Percentiles rank a stretch among this genome's conserved stretches.
Conservation (phyloP, 2,329 filamentous ascomycete genomes). For the Neurospora sp. region DNA sequence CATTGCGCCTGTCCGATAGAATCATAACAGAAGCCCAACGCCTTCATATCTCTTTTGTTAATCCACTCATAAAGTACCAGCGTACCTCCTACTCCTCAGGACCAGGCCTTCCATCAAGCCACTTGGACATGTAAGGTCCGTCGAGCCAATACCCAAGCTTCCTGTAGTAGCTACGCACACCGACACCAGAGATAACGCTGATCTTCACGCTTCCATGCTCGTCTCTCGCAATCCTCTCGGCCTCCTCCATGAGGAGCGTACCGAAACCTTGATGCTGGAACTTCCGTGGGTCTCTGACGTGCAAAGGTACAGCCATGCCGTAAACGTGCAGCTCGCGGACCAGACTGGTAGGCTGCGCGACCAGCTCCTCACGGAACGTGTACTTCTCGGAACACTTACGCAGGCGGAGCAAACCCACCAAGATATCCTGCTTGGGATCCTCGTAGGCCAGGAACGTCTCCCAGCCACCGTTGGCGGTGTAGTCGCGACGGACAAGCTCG, state of each 20-base stretch:
- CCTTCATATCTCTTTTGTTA: background rate
- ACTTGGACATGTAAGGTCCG: constrained; percentile 73
- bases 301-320: constrained; percentile 92
- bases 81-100: constrained; percentile 2
- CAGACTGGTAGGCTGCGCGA: constrained; percentile 77
- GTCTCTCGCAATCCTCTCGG: constrained; percentile 85
- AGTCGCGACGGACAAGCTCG: constrained; percentile 88
- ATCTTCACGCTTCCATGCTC: constrained; percentile 94
- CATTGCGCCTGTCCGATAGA: background rate
- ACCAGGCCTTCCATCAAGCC: constrained; percentile 41
- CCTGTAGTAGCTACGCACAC: constrained; percentile 88
- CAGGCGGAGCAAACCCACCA: constrained; percentile 81
- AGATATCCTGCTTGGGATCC: constrained; percentile 95
- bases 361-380: constrained; percentile 83
- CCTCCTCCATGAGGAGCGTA: constrained; percentile 94
- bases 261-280: constrained; percentile 98
- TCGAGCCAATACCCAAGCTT: constrained; percentile 91
- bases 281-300: constrained; percentile 88
- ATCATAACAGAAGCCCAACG: background rate
- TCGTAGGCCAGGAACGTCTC: constrained; percentile 98
- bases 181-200: constrained; percentile 95
- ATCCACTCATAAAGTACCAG: background rate
- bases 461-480: constrained; percentile 92
- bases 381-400: constrained; percentile 86
- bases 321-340: constrained; percentile 96